Evolutionary conservation across 1,284 basidiomycete species (phyloP), one percentile per base, ranked within the genome.

Genomic region (Coniophora puteana): DNA sequence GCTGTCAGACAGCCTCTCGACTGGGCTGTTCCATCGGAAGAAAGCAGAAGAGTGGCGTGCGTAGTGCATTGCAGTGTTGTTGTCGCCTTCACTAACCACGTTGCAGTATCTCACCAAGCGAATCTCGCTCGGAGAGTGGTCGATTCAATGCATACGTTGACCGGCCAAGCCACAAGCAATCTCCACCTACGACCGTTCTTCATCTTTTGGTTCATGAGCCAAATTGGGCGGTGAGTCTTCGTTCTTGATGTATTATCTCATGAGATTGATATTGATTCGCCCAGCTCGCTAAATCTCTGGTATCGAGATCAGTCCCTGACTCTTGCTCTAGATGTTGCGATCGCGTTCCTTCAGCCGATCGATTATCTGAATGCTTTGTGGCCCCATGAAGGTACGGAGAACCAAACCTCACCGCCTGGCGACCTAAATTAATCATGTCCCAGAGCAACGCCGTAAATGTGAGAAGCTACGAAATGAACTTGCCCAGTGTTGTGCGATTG

Each of bases 141-240:
- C 65, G 60, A 67, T 23, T 80, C 78, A 7, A 61, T 88, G 38
- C 71, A 76, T 42, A 71, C 73, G 2, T 68, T 86, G 46, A 85
- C 83, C 8, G 83, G 82, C 4, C 72, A 79, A 45, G 65, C 69
- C 17, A 70, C 68, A 26, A 74, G 77, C 46, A 59, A 69, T 23
- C 59, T 86, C 26, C 60, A 72, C 5, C 67, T 72, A 16, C 65
- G 83, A 38, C 84, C 84, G 4, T 83, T 82, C 59, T 83, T 80
- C 54, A 67, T 80, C 21, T 84, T 83, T 61, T 88, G 83, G 83
- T 85, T 87, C 55, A 84, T 86, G 80, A 72, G 73, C 12, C 83
- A 88, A 56, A 72, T 85, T 33, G 71, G 67, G 47, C 71, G 82
- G 83, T 82, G 48, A 38, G 63, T 60, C 28, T 18, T 32, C 16